A percentile compares a stretch with the other conserved stretches of the same genome.
phyloP scores from a whole-genome alignment of 2,329 filamentous ascomycete species.

The Fusarium cicatricum region DNA sequence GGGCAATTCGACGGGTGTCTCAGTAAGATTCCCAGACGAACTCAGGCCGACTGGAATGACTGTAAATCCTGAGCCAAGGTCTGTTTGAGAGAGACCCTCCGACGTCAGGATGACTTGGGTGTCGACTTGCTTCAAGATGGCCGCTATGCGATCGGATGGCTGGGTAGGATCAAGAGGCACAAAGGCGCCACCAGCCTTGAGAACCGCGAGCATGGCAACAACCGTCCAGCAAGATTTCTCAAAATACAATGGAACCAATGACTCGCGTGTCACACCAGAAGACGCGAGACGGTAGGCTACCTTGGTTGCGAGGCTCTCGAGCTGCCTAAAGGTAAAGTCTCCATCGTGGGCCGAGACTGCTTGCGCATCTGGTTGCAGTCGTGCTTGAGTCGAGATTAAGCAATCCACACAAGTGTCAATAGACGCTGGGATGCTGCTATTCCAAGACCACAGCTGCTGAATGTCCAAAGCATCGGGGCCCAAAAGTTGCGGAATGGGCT shows the following conservation, averaged over 20 bases:
- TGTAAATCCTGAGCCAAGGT: not conserved
- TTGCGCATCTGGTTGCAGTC: not conserved
- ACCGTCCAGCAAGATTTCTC: slow-evolving; percentile 42
- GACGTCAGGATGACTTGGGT: not conserved
- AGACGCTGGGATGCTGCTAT: slow-evolving; percentile 15
- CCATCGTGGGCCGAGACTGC: slow-evolving; percentile 3
- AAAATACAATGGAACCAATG: slow-evolving; percentile 7
- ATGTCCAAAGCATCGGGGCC: not conserved
- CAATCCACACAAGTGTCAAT: slow-evolving; percentile 24
- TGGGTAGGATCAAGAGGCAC: not conserved
- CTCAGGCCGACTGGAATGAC: not conserved
- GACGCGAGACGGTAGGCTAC: not conserved
- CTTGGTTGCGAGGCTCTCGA: not conserved
- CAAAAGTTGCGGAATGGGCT: not conserved
- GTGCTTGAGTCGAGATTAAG: not conserved
- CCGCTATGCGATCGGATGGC: not conserved
- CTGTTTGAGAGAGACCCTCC: not conserved
- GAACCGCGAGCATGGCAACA: not conserved
- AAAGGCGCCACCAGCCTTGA: slow-evolving; percentile 2
- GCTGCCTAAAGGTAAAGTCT: not conserved
- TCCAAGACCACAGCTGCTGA: slow-evolving; percentile 28
- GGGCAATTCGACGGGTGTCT: not conserved
- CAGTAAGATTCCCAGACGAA: not conserved
- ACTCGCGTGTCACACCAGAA: not conserved
- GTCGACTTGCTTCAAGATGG: not conserved